Conservation (phyloP, 2,329 filamentous ascomycete species). For the Aspergillus alliaceus region DNA sequence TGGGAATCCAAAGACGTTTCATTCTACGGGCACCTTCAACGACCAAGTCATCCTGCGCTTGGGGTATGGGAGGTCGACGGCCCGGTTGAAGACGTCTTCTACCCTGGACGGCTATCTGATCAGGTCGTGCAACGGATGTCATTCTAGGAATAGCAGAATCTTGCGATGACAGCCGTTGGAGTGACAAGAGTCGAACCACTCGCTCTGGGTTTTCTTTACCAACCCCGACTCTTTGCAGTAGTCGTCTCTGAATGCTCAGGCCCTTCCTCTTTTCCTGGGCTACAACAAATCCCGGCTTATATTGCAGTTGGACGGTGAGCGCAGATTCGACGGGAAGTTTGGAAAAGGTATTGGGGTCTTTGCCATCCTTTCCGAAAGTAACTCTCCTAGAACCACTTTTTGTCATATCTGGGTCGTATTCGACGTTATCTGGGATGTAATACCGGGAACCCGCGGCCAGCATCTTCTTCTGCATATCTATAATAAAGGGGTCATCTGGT, state of each 20-base stretch:
- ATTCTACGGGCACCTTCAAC: slow-evolving; percentile 10
- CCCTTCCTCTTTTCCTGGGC: slow-evolving; percentile 29
- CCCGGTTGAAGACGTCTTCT: slow-evolving; percentile 1
- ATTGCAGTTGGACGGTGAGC: slow-evolving; percentile 37
- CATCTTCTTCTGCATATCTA: slow-evolving; percentile 51
- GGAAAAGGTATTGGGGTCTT: slow-evolving; percentile 8
- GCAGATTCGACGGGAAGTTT: slow-evolving; percentile 33
- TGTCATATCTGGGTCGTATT: slow-evolving; percentile 37
- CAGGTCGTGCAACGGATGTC: slow-evolving; percentile 29
- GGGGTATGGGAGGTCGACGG: neutral
- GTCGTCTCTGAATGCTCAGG: slow-evolving; percentile 23
- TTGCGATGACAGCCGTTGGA: slow-evolving; percentile 20
- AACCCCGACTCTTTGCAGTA: slow-evolving; percentile 22
- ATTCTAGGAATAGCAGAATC: slow-evolving; percentile 17
- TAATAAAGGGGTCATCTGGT: slow-evolving; percentile 47
- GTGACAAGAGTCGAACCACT: slow-evolving; percentile 30
- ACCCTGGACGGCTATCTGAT: neutral
- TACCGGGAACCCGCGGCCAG: slow-evolving; percentile 44
- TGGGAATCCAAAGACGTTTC: slow-evolving; percentile 22
- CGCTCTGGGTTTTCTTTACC: slow-evolving; percentile 8
- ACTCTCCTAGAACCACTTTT: slow-evolving; percentile 23
- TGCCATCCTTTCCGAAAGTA: slow-evolving; percentile 1
- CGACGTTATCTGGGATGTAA: slow-evolving; percentile 47
- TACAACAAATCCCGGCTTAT: slow-evolving; percentile 34
- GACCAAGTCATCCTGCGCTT: neutral